phyloP scores from a whole-genome alignment of 129 eudicot species.

The Flaveria trinervia region DNA sequence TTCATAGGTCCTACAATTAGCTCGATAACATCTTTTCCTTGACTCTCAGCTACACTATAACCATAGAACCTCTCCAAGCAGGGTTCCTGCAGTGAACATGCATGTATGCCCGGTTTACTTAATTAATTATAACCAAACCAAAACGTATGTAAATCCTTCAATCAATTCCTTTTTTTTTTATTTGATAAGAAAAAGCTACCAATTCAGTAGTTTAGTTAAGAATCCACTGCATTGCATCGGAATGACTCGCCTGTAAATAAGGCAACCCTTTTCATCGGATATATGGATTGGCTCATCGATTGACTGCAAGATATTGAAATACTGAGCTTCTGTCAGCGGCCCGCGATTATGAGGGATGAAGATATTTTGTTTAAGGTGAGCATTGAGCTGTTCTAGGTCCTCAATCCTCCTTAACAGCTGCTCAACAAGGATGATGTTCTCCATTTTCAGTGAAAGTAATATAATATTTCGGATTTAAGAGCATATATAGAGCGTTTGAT shows the following conservation, averaged over 20 bases:
- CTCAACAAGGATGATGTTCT: slow-evolving; percentile 25
- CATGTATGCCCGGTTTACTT: too few relatives aligned
- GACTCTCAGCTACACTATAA: slow-evolving; percentile 56
- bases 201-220: too few relatives aligned
- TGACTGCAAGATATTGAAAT: slow-evolving; percentile 75
- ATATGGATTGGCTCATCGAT: slow-evolving; percentile 83
- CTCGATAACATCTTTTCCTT: slow-evolving; percentile 47
- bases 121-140: not conserved
- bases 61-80: slow-evolving; percentile 70
- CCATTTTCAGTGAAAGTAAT: not conserved
- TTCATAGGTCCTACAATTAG: slow-evolving; percentile 46
- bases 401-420: slow-evolving; percentile 71
- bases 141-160: not conserved
- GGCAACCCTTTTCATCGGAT: slow-evolving; percentile 33
- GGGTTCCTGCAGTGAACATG: slow-evolving; percentile 52
- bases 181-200: too few relatives aligned
- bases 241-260: slow-evolving; percentile 71
- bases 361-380: slow-evolving; percentile 65
- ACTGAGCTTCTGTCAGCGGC: slow-evolving; percentile 48
- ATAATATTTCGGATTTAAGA: not conserved
- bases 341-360: slow-evolving; percentile 43
- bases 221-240: not conserved
- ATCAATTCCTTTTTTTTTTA: too few relatives aligned
- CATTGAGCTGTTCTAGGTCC: slow-evolving; percentile 68
- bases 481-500: not conserved